Base-by-base conservation (phyloP, 495 filamentous ascomycete species). In the Parachaetomium inaequale region DNA sequence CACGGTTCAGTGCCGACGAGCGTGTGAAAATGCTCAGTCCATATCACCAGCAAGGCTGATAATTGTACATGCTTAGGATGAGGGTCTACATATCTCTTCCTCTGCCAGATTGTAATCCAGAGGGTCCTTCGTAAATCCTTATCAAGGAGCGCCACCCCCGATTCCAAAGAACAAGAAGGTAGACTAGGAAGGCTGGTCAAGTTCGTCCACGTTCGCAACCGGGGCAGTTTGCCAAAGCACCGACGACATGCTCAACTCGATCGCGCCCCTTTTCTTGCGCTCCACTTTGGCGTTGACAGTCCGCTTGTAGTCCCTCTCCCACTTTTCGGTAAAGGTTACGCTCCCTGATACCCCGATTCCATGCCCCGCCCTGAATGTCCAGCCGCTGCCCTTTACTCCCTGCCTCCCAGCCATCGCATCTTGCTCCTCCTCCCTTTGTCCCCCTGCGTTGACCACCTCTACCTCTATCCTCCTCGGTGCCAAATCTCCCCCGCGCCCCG, bases 281-380 rank as follows among this genome's bases (percentile, higher is more conserved):
- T 55, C 57, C 21, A 64, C 51, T 4, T 31, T 59, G 11, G 64
- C 66, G 19, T 66, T 38, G 42, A 71, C 69, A 7, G 65, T 67
- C 21, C 69, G 59, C 42, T 59, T 49, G 34, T 71, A 71, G 49
- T 65, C 59, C 55, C 51, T 67, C 63, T 71, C 69, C 69, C 69
- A 71, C 12, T 47, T 55, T 43, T 71, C 69, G 1, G 43, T 57
- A 43, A 71, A 71, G 11, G 63, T 66, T 0, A 71, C 66, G 6
- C 25, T 42, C 3, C 32, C 19, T 23, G 28, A 55, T 14, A 63
- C 28, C 29, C 57, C 58, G 5, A 62, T n/a, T 36, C 49, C 45
- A 17, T 34, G n/a, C 0, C 51, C 63, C 25, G 43, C 29, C 23
- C 26, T 49, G 3, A 36, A 32, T 12, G 28, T 23, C 32, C 52